phyloP scores from a whole-genome alignment of 2,329 filamentous ascomycete species.

The Diaporthe ampelina region DNA sequence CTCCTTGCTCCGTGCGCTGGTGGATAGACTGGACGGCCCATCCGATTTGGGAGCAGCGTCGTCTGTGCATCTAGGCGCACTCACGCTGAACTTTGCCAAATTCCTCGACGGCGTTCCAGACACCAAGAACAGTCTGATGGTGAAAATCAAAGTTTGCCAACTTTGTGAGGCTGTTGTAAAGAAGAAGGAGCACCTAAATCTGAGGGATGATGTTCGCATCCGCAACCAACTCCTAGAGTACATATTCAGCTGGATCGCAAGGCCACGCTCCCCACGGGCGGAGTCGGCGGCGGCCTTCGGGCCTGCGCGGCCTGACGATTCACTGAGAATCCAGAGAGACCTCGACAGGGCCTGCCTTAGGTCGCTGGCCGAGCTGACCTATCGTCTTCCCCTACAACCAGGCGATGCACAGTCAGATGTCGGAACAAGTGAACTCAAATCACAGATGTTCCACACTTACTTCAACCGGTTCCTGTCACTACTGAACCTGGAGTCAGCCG shows the following conservation, averaged over 20 bases:
- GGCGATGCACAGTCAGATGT: slow-evolving; percentile 76
- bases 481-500: slow-evolving; percentile 69
- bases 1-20: slow-evolving; percentile 72
- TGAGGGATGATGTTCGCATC: slow-evolving; percentile 77
- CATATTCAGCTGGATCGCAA: slow-evolving; percentile 77
- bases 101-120: slow-evolving; percentile 73
- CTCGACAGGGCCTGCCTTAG: slow-evolving; percentile 76
- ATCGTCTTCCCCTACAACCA: slow-evolving; percentile 75
- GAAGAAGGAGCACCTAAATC: slow-evolving; percentile 77
- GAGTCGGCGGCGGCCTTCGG: slow-evolving; percentile 55
- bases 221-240: slow-evolving; percentile 78
- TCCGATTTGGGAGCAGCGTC: slow-evolving; percentile 73
- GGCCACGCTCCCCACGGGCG: slow-evolving; percentile 66
- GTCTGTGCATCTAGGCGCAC: slow-evolving; percentile 73
- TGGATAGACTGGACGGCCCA: slow-evolving; percentile 74
- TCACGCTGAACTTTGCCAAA: slow-evolving; percentile 76
- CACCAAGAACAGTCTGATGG: slow-evolving; percentile 68
- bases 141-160: slow-evolving; percentile 79
- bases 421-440: slow-evolving; percentile 77
- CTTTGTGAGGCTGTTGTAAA: slow-evolving; percentile 75
- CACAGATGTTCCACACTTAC: slow-evolving; percentile 79
- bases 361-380: slow-evolving; percentile 76
- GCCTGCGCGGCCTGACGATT: slow-evolving; percentile 68
- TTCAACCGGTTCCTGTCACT: slow-evolving; percentile 78
- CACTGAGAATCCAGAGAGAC: slow-evolving; percentile 71